Base-by-base conservation (phyloP, 1,139 yeast species). In the Cylindricascospora bacillispora region DNA sequence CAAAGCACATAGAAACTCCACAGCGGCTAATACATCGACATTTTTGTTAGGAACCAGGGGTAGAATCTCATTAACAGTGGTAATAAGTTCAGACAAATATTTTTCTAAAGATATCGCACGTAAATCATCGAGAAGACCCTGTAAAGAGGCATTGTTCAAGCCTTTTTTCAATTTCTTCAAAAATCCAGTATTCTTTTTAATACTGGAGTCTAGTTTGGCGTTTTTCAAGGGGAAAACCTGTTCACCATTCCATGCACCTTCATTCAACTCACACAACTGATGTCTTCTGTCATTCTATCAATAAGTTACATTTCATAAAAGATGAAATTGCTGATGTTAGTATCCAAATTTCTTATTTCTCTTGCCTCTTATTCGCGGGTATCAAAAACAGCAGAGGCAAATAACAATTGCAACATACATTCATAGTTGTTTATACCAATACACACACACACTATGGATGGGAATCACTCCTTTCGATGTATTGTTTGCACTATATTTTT, bases 131-230 rank as follows among this genome's bases (percentile, higher is more conserved):
- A 82, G 37, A 4, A 81, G 54, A 4, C 63, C 50, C 4, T 49
- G 44, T 27, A 59, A 62, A 16, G 59, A 54, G 3, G 71, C 78
- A 22, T 62, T 67, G 22, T 59, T 66, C 25, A 83, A 57, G 3
- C 76, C 63, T 3, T 68, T 62, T 38, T 75, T 66, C 30, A 83
- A 55, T 44, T 78, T 78, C 47, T 77, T 78, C 34, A 83, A 75
- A 43, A 83, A 81, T 0, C 85, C 79, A 4, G 85, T 76, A 49
- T 86, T 83, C 50, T 78, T 81, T 61, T 85, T 86, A 37, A 86
- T 59, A 30, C 89, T 76, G 1, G 93, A 63, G 48, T 86, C 95
- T 11, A 77, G 59, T 27, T 67, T 63, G 11, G 49, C 38, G 1
- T 62, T 48, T 1, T 57, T 43, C 9, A 40, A 21, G 2, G 43